Conservation (phyloP, 345 rosid species). For the Salix dunnii region DNA sequence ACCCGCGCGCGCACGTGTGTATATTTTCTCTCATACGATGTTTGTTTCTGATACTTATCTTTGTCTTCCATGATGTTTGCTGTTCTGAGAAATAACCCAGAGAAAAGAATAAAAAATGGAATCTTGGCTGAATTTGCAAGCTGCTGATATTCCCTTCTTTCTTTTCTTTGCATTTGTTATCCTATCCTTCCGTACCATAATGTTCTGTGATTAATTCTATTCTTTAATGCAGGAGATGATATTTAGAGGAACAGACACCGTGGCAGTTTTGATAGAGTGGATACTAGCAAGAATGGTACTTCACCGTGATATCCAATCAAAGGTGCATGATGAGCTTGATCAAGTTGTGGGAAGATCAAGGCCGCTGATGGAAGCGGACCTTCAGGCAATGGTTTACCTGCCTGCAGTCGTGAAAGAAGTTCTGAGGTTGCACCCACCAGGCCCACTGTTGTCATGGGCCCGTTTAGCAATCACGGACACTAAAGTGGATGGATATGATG, state of each 20-base stretch:
- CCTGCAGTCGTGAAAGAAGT: slow-evolving; percentile 46
- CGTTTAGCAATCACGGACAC: slow-evolving; percentile 43
- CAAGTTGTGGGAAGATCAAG: slow-evolving; percentile 44
- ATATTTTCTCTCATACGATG: neutral
- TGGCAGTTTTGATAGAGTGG: slow-evolving; percentile 56
- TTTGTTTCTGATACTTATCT: neutral
- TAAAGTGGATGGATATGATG: slow-evolving; percentile 30
- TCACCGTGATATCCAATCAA: slow-evolving; percentile 49
- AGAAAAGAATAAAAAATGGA: neutral
- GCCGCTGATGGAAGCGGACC: slow-evolving; percentile 33
- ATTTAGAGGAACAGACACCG: slow-evolving; percentile 57
- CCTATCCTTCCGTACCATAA: neutral
- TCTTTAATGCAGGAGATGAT: slow-evolving; percentile 45
- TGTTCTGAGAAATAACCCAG: neutral
- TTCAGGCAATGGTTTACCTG: slow-evolving; percentile 33
- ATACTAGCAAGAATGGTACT: slow-evolving; percentile 51
- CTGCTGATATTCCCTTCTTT: neutral
- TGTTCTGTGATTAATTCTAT: neutral
- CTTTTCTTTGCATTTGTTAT: neutral
- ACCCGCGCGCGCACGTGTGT: too few species aligned
- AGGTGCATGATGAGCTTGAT: slow-evolving; percentile 45
- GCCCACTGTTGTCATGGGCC: slow-evolving; percentile 65
- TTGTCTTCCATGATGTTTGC: neutral
- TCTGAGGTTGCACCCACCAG: slow-evolving; percentile 55
- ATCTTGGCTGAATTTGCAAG: neutral